A percentile compares a stretch with the other conserved stretches of the same genome.
phyloP scores from a whole-genome alignment of 2,329 filamentous ascomycete genomes.

The Zasmidium citrigriseum region DNA sequence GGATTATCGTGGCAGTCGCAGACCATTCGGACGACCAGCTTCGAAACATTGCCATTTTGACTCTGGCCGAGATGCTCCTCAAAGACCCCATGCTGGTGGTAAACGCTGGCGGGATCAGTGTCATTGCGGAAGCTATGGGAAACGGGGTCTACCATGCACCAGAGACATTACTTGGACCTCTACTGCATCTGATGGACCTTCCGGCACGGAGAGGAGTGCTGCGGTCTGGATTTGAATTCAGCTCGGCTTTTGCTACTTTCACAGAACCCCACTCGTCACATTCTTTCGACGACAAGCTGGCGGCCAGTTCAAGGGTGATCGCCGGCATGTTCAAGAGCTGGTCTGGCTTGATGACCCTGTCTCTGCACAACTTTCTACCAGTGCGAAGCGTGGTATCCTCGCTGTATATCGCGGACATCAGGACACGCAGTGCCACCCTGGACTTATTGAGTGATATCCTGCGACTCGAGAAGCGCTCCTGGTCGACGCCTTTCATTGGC shows the following conservation, averaged over 20 bases:
- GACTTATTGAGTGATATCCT: slow-evolving; percentile 83
- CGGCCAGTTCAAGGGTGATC: slow-evolving; percentile 90
- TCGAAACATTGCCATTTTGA: slow-evolving; percentile 88
- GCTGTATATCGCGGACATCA: slow-evolving; percentile 58
- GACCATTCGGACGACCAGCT: slow-evolving; percentile 84
- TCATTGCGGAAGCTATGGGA: slow-evolving; percentile 86
- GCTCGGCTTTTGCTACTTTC: slow-evolving; percentile 83
- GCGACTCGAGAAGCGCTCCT: slow-evolving; percentile 88
- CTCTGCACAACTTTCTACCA: slow-evolving; percentile 83
- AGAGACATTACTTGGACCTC: slow-evolving; percentile 82
- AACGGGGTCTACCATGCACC: slow-evolving; percentile 92
- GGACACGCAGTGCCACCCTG: slow-evolving; percentile 73
- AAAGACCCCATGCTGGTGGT: slow-evolving; percentile 80
- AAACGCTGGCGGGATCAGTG: slow-evolving; percentile 78
- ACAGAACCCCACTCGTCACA: slow-evolving; percentile 71
- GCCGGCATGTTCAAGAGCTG: slow-evolving; percentile 88
- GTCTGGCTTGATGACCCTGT: slow-evolving; percentile 85
- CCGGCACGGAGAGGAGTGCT: slow-evolving; percentile 79
- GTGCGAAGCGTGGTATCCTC: slow-evolving; percentile 76
- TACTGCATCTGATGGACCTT: slow-evolving; percentile 84
- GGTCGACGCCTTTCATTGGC: slow-evolving; percentile 94
- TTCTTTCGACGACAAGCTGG: slow-evolving; percentile 65
- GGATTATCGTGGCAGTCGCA: slow-evolving; percentile 87
- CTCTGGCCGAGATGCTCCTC: slow-evolving; percentile 85
- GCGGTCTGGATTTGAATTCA: slow-evolving; percentile 85